phyloP scores from a whole-genome alignment of 805 yeast species.

The Candida xyloterini region DNA sequence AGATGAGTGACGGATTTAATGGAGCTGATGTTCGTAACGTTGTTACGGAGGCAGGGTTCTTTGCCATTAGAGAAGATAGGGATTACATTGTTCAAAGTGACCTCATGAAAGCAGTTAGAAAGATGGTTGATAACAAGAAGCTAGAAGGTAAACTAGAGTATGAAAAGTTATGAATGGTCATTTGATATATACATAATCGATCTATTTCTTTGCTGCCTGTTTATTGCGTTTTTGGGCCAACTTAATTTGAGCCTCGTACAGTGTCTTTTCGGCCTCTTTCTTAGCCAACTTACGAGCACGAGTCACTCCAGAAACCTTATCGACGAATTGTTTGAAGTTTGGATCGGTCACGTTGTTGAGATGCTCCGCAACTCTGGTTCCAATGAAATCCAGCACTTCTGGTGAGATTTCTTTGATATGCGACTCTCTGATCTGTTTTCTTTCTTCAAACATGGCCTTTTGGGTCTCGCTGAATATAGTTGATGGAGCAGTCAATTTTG shows the following conservation, averaged over 20 bases:
- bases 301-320: constrained; percentile 26
- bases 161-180: constrained; percentile 65
- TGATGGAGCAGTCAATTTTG: constrained; percentile 60
- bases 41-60: constrained; percentile 97
- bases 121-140: constrained; percentile 95
- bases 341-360: constrained; percentile 33
- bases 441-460: constrained; percentile 59
- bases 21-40: constrained; percentile 98
- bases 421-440: constrained; percentile 42
- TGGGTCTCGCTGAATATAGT: constrained; percentile 73
- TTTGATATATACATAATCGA: constrained; percentile 10
- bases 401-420: constrained; percentile 38
- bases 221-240: constrained; percentile 27
- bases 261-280: constrained; percentile 19
- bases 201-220: constrained; percentile 18
- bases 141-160: constrained; percentile 94
- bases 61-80: constrained; percentile 96
- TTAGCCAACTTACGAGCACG: constrained; percentile 18
- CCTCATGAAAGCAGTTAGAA: constrained; percentile 96
- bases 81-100: constrained; percentile 92
- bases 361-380: constrained; percentile 37
- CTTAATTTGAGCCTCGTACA: constrained; percentile 18
- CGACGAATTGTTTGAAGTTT: constrained; percentile 30
- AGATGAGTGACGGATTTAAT: constrained; percentile 98
- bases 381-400: constrained; percentile 45